Evolutionary conservation across 2,329 filamentous ascomycete genomes (phyloP).

Genomic region (Penicillium decumbens): DNA sequence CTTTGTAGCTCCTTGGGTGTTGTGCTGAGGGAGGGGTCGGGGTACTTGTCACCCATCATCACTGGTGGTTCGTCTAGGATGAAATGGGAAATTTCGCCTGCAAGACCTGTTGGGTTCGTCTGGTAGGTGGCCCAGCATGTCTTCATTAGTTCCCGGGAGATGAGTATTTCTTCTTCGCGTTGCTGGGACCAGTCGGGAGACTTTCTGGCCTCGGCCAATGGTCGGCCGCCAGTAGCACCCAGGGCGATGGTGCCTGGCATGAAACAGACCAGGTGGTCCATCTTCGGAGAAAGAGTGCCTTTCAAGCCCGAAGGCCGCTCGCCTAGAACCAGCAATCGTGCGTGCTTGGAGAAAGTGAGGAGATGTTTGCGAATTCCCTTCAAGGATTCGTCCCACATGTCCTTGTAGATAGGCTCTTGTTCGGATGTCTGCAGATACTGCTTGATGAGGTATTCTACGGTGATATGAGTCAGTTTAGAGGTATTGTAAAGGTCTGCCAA

Average conservation of each 20-base stretch:
- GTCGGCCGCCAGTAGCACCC: conserved; percentile 72
- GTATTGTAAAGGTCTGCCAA: too few species aligned
- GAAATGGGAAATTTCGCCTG: conserved; percentile 92
- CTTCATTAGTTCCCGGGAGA: conserved; percentile 87
- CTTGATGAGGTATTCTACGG: conserved; percentile 92
- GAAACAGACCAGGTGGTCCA: conserved; percentile 98
- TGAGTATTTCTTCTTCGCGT: conserved; percentile 79
- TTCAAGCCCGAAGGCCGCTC: conserved; percentile 74
- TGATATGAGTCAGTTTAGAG: conserved; percentile 6
- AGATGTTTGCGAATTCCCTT: conserved; percentile 85
- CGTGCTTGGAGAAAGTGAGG: conserved; percentile 77
- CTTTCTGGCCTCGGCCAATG: conserved; percentile 70
- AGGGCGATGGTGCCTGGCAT: conserved; percentile 94
- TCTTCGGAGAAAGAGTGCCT: conserved; percentile 70
- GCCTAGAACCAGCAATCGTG: conserved; percentile 80
- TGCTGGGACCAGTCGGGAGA: conserved; percentile 67
- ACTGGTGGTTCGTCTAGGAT: conserved; percentile 65
- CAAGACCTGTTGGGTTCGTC: conserved; percentile 82
- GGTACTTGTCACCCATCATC: conserved; percentile 39
- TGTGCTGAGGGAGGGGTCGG: conserved; percentile 30
- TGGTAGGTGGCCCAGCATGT: conserved; percentile 99
- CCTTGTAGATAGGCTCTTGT: conserved; percentile 77
- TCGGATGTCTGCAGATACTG: conserved; percentile 92
- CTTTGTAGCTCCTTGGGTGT: conserved; percentile 33
- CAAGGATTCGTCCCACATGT: conserved; percentile 89